A percentile compares a stretch with the other conserved stretches of the same genome.
Evolutionary conservation across 2,329 filamentous ascomycete genomes (phyloP).

Genomic region (Grosmannia penicillata): DNA sequence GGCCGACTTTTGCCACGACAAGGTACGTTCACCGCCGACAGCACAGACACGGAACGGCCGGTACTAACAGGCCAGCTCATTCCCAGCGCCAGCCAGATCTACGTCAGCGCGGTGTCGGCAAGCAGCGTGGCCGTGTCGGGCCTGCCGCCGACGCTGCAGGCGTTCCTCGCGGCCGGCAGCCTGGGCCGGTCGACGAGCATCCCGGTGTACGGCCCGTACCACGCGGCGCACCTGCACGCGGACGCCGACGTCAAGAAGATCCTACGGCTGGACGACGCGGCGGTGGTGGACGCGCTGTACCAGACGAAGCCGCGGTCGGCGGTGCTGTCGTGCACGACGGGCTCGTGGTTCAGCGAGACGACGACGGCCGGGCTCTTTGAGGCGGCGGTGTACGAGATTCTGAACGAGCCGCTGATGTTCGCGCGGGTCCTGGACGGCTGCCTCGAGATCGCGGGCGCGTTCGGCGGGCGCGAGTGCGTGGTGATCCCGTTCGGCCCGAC

Average conservation of each 20-base stretch:
- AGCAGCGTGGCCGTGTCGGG: constrained; percentile 38
- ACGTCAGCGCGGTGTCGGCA: constrained; percentile 36
- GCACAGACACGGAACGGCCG: neutral
- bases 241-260: constrained; percentile 27
- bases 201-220: constrained; percentile 41
- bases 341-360: constrained; percentile 23
- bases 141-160: constrained; percentile 31
- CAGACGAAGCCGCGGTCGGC: constrained; percentile 28
- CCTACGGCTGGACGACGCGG: constrained; percentile 25
- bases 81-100: constrained; percentile 30
- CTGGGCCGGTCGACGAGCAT: constrained; percentile 29
- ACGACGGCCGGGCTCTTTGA: constrained; percentile 27
- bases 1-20: constrained; percentile 39
- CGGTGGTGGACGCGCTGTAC: constrained; percentile 23
- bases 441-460: constrained; percentile 24
- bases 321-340: constrained; percentile 36
- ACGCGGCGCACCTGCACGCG: constrained; percentile 37
- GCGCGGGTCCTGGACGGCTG: constrained; percentile 32
- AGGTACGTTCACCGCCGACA: constrained; percentile 21
- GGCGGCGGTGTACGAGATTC: constrained; percentile 30
- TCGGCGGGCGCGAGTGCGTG: constrained; percentile 24
- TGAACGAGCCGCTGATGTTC: constrained; percentile 34
- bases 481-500: constrained; percentile 36
- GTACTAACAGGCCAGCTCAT: constrained; percentile 20
- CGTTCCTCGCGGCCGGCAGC: constrained; percentile 24